Base-by-base conservation (phyloP, 1,284 basidiomycete genomes). In the Apiotrichum domesticum region DNA sequence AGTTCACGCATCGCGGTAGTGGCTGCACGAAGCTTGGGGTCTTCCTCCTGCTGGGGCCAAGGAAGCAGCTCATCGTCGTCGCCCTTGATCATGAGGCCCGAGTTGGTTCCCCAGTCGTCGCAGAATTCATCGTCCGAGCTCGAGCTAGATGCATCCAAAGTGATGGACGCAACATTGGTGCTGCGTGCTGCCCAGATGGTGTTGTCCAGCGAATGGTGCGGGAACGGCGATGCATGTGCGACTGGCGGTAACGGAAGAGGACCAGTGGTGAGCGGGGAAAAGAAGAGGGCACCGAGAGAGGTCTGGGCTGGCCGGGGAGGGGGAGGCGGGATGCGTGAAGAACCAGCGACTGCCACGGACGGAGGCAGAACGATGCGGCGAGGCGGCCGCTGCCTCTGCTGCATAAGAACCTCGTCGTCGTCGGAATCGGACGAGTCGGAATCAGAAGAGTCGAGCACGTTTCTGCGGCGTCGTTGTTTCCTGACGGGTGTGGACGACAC, bases 181-280 rank as follows among this genome's bases (percentile, higher is more conserved):
- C 40, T 48, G 3, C 70, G 64, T 5, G 64, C 69, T 3, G 62
- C 66, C 73, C 73, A 75, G 29, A 65, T 69, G 11, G 73, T 72
- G 57, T 75, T 75, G 60, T 75, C 73, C 21, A 75, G 66, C 6
- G 71, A 72, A 54, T 75, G 73, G n/a, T 64, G 69, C 2, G 73
- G 73, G 61, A 72, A 75, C 7, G 70, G 70, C n/a, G 73, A 70
- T 2, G 63, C 54, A 33, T 63, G 63, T 3, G 64, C 63, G 0
- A 58, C 44, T 13, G 56, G 52, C 9, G 63, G 55, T 2, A 64
- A 52, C 29, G 62, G 55, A 21, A 62, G 52, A 11, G 54, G 32
- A 4, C 42, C 51, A 7, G 60, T 46, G 14, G 42, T 47, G 29
- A 59, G 47, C n/a, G 64, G 65, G 10, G 66, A 65, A 54, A 67